Evolutionary conservation across 306 rosid species (phyloP), one percentile per base, ranked within the genome.

Genomic region (Ormosia semicastrata): DNA sequence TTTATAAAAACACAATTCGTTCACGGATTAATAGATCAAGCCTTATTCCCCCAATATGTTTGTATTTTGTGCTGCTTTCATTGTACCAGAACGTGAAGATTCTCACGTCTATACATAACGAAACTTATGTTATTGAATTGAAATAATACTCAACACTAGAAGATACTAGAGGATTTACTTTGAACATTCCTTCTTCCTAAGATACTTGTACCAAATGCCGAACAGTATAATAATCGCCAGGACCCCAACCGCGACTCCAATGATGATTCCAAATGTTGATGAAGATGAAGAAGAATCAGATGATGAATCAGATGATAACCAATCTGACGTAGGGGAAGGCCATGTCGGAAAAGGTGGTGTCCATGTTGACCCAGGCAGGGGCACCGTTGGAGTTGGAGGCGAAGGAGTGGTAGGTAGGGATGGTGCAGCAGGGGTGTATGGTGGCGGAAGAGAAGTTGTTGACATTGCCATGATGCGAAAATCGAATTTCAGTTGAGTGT

Each of bases 241-340:
- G 24, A 82, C 82, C 18, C 82, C 82, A 11, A 62, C 82, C 2
- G 47, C n/a, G 43, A 82, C 24, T 7, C 82, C 86, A 33, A 82
- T 11, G 41, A 40, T 13, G 41, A 82, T 37, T 15, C 86, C 86
- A 17, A 82, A 82, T 4, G 66, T 57, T 0, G 64, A 6, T 29
- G 78, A 24, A 0, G 85, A 79, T 12, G 78, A 59, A 0, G 83
- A 78, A 5, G 77, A 66, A 3, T 67, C 54, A 6, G 3, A 7
- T 4, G 73, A 44, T 66, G 71, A n/a, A 63, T 34, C 69, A 63
- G 44, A 36, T 36, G 70, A 14, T 14, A 30, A 8, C 2, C 0
- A 56, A 36, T 46, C 11, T 11, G 59, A 62, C 3, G 82, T 58
- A 2, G 86, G 81, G n/a, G 71, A 60, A 41, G 83, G 36, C 57